A percentile compares a stretch with the other conserved stretches of the same genome.
phyloP scores from a whole-genome alignment of 2,329 filamentous ascomycete genomes.

The Penicillium griseofulvum region DNA sequence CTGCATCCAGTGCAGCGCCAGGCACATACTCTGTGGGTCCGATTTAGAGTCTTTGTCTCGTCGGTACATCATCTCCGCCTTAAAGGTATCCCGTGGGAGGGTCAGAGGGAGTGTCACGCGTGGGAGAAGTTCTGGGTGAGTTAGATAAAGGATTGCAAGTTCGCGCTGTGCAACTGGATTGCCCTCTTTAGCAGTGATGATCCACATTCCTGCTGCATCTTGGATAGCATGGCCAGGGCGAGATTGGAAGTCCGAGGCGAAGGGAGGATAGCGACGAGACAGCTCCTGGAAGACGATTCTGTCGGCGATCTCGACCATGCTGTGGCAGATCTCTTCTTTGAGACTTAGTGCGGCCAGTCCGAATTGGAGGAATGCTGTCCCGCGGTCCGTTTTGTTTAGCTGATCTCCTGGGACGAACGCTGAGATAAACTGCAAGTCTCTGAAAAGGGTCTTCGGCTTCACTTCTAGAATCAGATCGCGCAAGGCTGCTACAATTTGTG shows the following conservation, averaged over 20 bases:
- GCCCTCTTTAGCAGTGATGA: constrained; percentile 90
- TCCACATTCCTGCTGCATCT: constrained; percentile 85
- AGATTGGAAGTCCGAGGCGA: constrained; percentile 30
- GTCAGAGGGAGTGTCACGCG: constrained; percentile 80
- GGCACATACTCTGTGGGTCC: constrained; percentile 85
- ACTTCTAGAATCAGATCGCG: constrained; percentile 66
- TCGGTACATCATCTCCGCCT: constrained; percentile 74
- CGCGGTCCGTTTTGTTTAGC: constrained; percentile 57
- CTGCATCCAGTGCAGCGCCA: constrained; percentile 98
- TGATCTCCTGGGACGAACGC: constrained; percentile 58
- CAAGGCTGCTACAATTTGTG: constrained; percentile 62
- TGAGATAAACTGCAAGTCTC: constrained; percentile 71
- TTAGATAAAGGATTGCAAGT: constrained; percentile 88
- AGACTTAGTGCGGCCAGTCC: constrained; percentile 82
- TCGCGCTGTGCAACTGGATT: constrained; percentile 86
- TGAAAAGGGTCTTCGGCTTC: constrained; percentile 76
- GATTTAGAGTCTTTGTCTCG: constrained; percentile 64
- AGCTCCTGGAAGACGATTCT: constrained; percentile 61
- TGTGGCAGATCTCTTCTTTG: constrained; percentile 82
- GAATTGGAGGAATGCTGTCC: constrained; percentile 86
- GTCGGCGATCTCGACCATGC: constrained; percentile 75
- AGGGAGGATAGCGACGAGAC: constrained; percentile 36
- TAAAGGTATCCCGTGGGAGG: constrained; percentile 84
- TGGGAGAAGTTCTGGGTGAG: constrained; percentile 78
- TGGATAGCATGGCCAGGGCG: constrained; percentile 46